These are phyloP conservation scores for Blumeriella jaapii DNA, from an alignment of 2,329 filamentous ascomycete species.

Conservation along the genomic window DNA sequence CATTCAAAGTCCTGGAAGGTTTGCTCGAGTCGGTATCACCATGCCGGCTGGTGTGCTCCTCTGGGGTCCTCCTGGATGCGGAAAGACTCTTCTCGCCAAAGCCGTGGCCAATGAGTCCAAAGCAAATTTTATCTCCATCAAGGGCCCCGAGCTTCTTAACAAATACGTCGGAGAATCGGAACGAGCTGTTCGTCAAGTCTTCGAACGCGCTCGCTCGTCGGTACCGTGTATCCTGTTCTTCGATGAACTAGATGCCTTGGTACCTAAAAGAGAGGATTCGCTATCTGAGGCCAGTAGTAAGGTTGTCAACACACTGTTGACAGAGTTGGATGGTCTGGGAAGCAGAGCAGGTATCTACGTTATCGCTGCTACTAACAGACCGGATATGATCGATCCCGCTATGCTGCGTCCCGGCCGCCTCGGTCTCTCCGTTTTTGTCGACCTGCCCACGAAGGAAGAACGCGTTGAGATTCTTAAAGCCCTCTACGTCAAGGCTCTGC, in stretches of 20 bases:
- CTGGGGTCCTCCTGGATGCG: constrained; percentile 93
- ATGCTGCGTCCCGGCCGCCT: constrained; percentile 88
- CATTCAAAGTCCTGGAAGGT: constrained; percentile 71
- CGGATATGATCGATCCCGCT: constrained; percentile 91
- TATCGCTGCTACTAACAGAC: constrained; percentile 87
- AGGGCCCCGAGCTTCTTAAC: constrained; percentile 90
- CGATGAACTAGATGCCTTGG: constrained; percentile 89
- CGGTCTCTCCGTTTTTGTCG: constrained; percentile 80
- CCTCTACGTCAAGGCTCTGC: constrained; percentile 41
- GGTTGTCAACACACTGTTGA: constrained; percentile 89
- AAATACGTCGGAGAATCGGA: constrained; percentile 98
- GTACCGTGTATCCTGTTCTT: constrained; percentile 96
- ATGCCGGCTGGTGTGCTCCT: constrained; percentile 80
- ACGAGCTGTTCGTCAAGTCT: constrained; percentile 83
- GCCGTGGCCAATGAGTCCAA: constrained; percentile 91
- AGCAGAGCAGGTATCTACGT: constrained; percentile 81
- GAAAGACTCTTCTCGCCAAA: constrained; percentile 92
- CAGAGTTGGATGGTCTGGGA: constrained; percentile 80
- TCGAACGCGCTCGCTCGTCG: constrained; percentile 73
- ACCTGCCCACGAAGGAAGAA: constrained; percentile 67
- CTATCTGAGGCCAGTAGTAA: constrained; percentile 74
- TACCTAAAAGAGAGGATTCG: constrained; percentile 68
- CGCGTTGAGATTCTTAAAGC: constrained; percentile 77
- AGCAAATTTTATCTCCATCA: constrained; percentile 97
- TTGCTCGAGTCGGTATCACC: constrained; percentile 64